Evolutionary conservation across 768 basidiomycete species (phyloP).

Genomic region (Boletus patriciae): DNA sequence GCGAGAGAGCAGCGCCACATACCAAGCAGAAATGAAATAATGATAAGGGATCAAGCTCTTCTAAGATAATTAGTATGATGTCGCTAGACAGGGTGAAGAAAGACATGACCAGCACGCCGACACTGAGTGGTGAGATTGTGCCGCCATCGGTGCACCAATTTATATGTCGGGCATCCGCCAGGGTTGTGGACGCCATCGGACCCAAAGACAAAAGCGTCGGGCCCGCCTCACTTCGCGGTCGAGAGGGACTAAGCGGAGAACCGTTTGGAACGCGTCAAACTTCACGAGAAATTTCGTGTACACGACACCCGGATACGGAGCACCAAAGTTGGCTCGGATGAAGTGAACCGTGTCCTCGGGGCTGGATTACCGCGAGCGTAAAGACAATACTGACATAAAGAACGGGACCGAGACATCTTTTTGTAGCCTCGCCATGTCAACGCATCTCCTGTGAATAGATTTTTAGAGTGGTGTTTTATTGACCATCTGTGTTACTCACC

Average conservation of each 20-base stretch:
- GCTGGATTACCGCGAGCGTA: conserved; percentile 22
- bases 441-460: conserved; percentile 27
- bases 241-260: conserved; percentile 33
- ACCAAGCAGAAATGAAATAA: conserved; percentile 34
- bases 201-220: conserved; percentile 38
- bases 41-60: conserved; percentile 35
- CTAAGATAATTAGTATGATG: conserved; percentile 31
- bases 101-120: conserved; percentile 39
- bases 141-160: conserved; percentile 18
- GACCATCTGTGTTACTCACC: conserved; percentile 21
- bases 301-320: conserved; percentile 29
- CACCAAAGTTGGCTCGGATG: conserved; percentile 19
- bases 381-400: conserved; percentile 29
- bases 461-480: conserved; percentile 7
- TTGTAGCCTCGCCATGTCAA: conserved; percentile 39
- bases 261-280: conserved; percentile 26
- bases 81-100: conserved; percentile 34
- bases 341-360: conserved; percentile 23
- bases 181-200: conserved; percentile 24
- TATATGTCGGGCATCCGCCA: conserved; percentile 31
- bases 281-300: conserved; percentile 27
- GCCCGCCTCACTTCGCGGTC: conserved; percentile 31
- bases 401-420: conserved; percentile 30
- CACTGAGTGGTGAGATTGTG: conserved; percentile 18
- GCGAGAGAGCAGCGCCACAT: background rate